Base-by-base conservation (phyloP, 148 eudicot species). In the Camellia sinensis region DNA sequence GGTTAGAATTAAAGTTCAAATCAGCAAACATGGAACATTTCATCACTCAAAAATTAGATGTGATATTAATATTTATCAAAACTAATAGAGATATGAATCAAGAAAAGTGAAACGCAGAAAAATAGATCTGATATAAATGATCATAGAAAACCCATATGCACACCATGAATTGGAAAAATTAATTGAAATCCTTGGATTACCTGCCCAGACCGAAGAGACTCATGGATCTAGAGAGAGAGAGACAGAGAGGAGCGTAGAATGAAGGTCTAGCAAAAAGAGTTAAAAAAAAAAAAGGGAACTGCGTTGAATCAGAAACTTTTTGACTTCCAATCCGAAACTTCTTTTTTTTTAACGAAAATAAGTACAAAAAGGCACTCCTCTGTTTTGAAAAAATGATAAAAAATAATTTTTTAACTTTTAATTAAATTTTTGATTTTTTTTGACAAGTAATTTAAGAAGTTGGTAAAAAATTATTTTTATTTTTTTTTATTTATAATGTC, bases 171-270 rank as follows among this genome's bases (percentile, higher is more conserved):
- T 77, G n/a, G 59, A 66, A 29, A 64, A 54, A 67, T 6, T 9
- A 60, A 73, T 70, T 22, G 46, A 71, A 57, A 66, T n/a, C n/a
- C 48, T 50, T 10, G 19, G 37, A 43, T 79, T 44, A 92, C 96
- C 96, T 92, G 79, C 98, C 98, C 15, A 93, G 89, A 59, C 94
- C 98, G 75, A 93, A 93, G 79, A 93, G 92, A 92, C 98, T 93
- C 98, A 92, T 93, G 73, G 86, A 79, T 84, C 74, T 18, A 19
- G 75, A 77, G 40, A 22, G 64, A 62, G 76, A 67, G 75, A 65
- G 80, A 57, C 65, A 48, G 71, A 64, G 81, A 77, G 66, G 76
- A 56, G 82, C 66, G 82, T 52, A 72, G 65, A 46, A 65, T 48
- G 66, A 15, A 21, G 22, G 78, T 50, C 7, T 18, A 43, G 18